Evolutionary conservation across 208 protist genomes (phyloP), one percentile per base, ranked within the genome.

Genomic region (Crithidia thermophila): DNA sequence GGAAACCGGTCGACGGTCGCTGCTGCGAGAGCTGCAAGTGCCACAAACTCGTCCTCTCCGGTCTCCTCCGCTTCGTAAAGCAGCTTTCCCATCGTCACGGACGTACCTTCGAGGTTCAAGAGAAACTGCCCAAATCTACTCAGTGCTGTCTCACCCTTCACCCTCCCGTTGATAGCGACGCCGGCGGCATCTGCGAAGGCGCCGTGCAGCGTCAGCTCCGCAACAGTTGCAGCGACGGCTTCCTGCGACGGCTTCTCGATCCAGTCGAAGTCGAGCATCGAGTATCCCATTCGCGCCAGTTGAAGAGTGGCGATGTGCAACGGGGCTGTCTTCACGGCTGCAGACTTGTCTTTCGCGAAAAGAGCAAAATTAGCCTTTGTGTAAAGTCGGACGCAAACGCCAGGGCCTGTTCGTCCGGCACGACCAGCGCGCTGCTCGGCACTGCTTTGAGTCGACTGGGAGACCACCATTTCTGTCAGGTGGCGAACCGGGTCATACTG

Each of bases 381-480:
- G 81, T 98, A 99, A 27, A 99, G 67, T 5, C 96, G 75, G 76
- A 97, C 98, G 70, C 93, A 98, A 53, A 98, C 98, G 28, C 98
- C 98, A 8, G 97, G 93, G 25, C 73, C 33, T 3, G 97, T 99
- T 63, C 98, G 78, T 37, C 98, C 98, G 4, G 98, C 98, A 75
- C 98, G 91, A 63, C 99, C 99, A 13, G 94, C 93, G 18, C 99
- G 82, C 82, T 99, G 99, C 45, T 98, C 83, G 8, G 98, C 98
- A 30, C 70, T 83, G 2, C 97, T 97, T 69, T 98, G 84, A 8
- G 95, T 98, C 65, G 99, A 98, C 7, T 97, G 91, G 3, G 92
- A 83, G 9, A 98, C 92, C 6, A 98, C 75, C 9, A 99, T 79
- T 16, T 93, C 91, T 45, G 98, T 97, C 10, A 98, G 83, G 59